Evolutionary conservation across 768 basidiomycete genomes (phyloP), one percentile per base, ranked within the genome.

Genomic region (Cubamyces sp.): DNA sequence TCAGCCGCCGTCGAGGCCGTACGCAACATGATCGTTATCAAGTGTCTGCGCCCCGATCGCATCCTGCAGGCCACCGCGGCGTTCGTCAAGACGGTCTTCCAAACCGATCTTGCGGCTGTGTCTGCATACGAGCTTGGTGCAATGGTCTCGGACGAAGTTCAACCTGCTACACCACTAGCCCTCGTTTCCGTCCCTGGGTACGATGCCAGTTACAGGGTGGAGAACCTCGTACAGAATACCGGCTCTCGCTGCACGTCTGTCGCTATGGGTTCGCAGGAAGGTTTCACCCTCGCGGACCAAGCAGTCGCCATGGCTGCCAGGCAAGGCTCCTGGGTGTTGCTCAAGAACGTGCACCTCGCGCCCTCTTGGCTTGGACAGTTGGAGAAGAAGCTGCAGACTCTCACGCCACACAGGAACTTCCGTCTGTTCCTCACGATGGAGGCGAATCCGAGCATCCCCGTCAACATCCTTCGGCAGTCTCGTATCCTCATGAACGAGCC

Each of bases 401-500:
- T 98, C 59, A 90, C 87, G 68, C 89, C 96, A 19, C 84, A 96
- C 71, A 88, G 87, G 63, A 89, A 84, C 73, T 99, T 98, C 92
- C 88, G 97, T 21, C 82, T 98, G 23, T 99, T 98, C 85, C 81
- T 99, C 55, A 98, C 97, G 2, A 94, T 98, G 94, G 97, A 98
- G 77, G 92, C 93, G 26, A 96, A 93, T 72, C 92, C 92, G 25
- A 84, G 89, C 28, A 95, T 99, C 60, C 94, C 96, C 7, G 94
- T 97, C 70, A 98, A 97, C 73, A 95, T 98, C 66, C 84, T 99
- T 25, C 91, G 96, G 11, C 95, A 94, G 74, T 98, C 96, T 28
- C 90, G 95, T 49, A 86, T 98, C 68, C 84, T 98, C 73, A 98
- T 98, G 96, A 98, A 98, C 73, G 97, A 99, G 73, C 96, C 97